These are phyloP conservation scores for Silene latifolia DNA, from an alignment of 148 eudicot genomes.

Conservation along the genomic window DNA sequence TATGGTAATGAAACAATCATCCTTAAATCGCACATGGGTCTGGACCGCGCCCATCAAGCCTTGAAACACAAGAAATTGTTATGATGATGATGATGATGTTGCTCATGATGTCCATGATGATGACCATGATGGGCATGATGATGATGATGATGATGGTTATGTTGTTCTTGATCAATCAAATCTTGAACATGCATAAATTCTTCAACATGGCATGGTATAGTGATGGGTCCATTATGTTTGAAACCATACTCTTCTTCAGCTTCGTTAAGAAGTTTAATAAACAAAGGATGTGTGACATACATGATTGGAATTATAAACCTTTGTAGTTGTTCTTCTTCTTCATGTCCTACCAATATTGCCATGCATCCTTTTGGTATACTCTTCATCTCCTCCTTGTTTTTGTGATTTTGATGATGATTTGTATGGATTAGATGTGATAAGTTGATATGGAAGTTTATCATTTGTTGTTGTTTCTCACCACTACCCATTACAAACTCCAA, in stretches of 20 bases:
- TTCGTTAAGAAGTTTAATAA: constrained; percentile 61
- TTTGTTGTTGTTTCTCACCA: constrained; percentile 26
- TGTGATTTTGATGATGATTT: constrained; percentile 22
- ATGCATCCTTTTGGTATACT: constrained; percentile 72
- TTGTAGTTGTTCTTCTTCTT: constrained; percentile 59
- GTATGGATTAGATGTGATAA: constrained; percentile 40
- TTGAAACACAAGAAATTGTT: constrained; percentile 73
- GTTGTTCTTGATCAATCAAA: constrained; percentile 54
- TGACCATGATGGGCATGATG: constrained; percentile 12
- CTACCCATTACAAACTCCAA: constrained; percentile 33
- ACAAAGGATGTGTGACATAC: constrained; percentile 76
- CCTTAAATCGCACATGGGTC: no score
- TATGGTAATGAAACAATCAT: no score
- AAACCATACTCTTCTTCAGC: constrained; percentile 95
- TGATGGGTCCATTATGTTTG: constrained; percentile 75
- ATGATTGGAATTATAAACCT: constrained; percentile 69
- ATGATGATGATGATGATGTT: constrained; percentile 30
- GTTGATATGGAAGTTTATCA: constrained; percentile 39
- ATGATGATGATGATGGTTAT: constrained; percentile 32
- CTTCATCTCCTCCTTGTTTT: constrained; percentile 24
- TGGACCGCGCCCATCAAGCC: constrained; percentile 30
- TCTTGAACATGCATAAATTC: constrained; percentile 60
- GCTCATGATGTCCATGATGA: constrained; percentile 21
- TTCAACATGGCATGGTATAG: constrained; percentile 79
- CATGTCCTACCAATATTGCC: constrained; percentile 68